A percentile compares a stretch with the other conserved stretches of the same genome.
Evolutionary conservation across 768 basidiomycete genomes (phyloP).

Genomic region (Mycena indigotica): DNA sequence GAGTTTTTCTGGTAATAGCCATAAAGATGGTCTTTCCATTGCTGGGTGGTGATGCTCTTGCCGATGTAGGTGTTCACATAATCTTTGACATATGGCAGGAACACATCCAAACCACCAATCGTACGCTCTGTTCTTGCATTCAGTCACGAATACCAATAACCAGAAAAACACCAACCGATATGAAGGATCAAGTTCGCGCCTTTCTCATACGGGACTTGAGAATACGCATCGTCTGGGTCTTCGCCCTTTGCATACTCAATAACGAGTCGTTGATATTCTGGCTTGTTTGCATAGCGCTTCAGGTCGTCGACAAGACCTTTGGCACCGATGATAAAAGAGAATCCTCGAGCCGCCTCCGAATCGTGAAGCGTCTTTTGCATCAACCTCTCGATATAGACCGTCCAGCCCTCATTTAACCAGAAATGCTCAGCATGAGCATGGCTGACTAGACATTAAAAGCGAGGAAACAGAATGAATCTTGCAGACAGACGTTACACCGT

Average conservation of each 20-base stretch:
- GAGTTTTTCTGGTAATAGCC: constrained; percentile 66
- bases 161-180: constrained; percentile 53
- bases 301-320: constrained; percentile 76
- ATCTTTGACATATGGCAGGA: constrained; percentile 81
- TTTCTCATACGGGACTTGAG: constrained; percentile 81
- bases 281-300: constrained; percentile 55
- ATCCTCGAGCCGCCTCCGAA: constrained; percentile 74
- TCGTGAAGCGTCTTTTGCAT: constrained; percentile 65
- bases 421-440: constrained; percentile 78
- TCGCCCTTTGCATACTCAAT: constrained; percentile 74
- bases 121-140: constrained; percentile 52
- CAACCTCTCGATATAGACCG: constrained; percentile 88
- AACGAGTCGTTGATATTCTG: constrained; percentile 79
- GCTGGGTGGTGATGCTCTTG: constrained; percentile 77
- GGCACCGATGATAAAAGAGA: constrained; percentile 76
- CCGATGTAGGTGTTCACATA: constrained; percentile 84
- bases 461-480: not conserved
- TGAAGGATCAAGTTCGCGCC: constrained; percentile 87
- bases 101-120: constrained; percentile 80
- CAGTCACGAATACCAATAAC: not conserved
- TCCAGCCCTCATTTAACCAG: constrained; percentile 94
- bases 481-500: constrained; percentile 70
- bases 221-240: constrained; percentile 78
- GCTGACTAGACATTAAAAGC: constrained; percentile 32
- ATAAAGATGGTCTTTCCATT: constrained; percentile 84